These are phyloP conservation scores for Aspergillus spinulosporus DNA, from an alignment of 2,329 filamentous ascomycete genomes.

Conservation along the genomic window DNA sequence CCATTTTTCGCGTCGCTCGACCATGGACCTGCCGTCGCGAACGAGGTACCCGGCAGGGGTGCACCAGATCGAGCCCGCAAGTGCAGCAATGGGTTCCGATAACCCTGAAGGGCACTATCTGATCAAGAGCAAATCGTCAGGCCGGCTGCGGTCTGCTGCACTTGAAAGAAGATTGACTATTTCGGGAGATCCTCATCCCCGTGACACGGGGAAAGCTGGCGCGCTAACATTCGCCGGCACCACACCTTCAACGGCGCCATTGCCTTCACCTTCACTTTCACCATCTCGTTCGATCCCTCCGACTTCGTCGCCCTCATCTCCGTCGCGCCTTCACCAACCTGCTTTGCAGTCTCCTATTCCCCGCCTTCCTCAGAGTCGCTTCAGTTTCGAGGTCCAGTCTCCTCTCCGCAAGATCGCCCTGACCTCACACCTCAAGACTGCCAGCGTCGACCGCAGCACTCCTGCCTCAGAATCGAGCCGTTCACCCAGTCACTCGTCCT, in stretches of 20 bases:
- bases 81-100: constrained; percentile 8
- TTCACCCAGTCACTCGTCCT: constrained; percentile 46
- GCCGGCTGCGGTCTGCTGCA: constrained; percentile 7
- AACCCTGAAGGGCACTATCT: constrained; percentile 5
- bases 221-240: constrained; percentile 27
- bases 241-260: constrained; percentile 15
- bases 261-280: constrained; percentile 36
- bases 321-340: constrained; percentile 11
- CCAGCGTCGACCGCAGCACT: constrained; percentile 48
- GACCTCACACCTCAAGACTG: constrained; percentile 24
- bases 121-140: constrained; percentile 8
- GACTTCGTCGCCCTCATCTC: constrained; percentile 15
- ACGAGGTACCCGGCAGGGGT: background rate
- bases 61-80: constrained; percentile 2
- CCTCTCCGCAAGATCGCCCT: constrained; percentile 25
- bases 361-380: constrained; percentile 25
- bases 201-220: constrained; percentile 32
- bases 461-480: constrained; percentile 54
- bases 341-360: constrained; percentile 15
- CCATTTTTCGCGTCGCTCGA: constrained; percentile 16
- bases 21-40: constrained; percentile 12
- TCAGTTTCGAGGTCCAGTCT: constrained; percentile 27
- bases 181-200: constrained; percentile 29
- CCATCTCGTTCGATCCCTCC: background rate
- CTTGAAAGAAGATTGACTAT: constrained; percentile 17